Evolutionary conservation across 192 early-diverging fungal genomes (phyloP).

Genomic region (Lobosporangium transversale): DNA sequence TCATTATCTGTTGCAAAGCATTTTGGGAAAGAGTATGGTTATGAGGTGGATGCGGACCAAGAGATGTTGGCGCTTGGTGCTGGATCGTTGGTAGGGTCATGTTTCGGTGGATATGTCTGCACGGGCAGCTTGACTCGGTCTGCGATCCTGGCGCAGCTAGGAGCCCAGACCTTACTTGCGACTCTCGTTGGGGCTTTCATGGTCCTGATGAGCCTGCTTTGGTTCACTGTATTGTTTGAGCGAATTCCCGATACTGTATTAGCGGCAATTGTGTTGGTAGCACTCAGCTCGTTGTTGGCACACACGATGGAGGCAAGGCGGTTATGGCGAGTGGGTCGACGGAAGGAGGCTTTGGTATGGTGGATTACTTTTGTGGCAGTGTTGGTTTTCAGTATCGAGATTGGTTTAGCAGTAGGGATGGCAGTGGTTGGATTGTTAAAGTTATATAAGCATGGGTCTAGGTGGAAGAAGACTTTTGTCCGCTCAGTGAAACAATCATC

Average conservation of each 20-base stretch:
- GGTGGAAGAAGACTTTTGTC: slow-evolving; percentile 9
- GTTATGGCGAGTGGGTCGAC: slow-evolving; percentile 36
- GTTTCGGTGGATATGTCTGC: slow-evolving; percentile 42
- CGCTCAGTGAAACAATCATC: slow-evolving; percentile 30
- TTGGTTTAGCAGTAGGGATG: slow-evolving; percentile 37
- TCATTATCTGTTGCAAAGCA: slow-evolving; percentile 51
- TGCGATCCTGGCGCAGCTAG: slow-evolving; percentile 39
- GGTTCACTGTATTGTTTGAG: slow-evolving; percentile 49
- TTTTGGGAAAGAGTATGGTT: slow-evolving; percentile 40
- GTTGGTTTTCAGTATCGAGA: slow-evolving; percentile 45
- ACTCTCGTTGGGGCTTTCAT: slow-evolving; percentile 31
- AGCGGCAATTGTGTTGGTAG: slow-evolving; percentile 47
- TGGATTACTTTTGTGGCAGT: slow-evolving; percentile 45
- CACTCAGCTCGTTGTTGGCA: slow-evolving; percentile 26
- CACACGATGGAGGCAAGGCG: slow-evolving; percentile 35
- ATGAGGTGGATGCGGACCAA: slow-evolving; percentile 51
- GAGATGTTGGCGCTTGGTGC: slow-evolving; percentile 51
- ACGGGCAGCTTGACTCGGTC: slow-evolving; percentile 47
- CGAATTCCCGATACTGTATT: slow-evolving; percentile 42
- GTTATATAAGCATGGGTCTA: slow-evolving; percentile 32
- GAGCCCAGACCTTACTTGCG: slow-evolving; percentile 38
- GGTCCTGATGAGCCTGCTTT: slow-evolving; percentile 38
- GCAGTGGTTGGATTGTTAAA: slow-evolving; percentile 25
- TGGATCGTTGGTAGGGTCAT: slow-evolving; percentile 43
- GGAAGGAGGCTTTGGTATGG: slow-evolving; percentile 44